A percentile compares a stretch with the other conserved stretches of the same genome.
phyloP scores from a whole-genome alignment of 306 rosid species.

The Dalbergia cochinchinensis region DNA sequence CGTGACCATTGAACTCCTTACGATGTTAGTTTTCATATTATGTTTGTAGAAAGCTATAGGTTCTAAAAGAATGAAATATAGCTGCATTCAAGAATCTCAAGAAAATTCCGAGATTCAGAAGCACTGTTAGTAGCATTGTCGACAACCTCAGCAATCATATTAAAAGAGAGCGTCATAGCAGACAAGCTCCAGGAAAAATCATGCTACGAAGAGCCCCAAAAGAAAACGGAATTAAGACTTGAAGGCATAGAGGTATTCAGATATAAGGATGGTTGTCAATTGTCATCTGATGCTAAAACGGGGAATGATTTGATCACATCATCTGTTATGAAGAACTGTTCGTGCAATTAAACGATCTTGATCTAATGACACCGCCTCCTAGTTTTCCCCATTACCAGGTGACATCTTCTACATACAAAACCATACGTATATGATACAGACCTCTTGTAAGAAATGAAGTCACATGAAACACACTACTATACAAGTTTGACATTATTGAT shows the following conservation, averaged over 20 bases:
- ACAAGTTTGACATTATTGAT: constrained; percentile 57
- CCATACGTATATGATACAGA: constrained; percentile 46
- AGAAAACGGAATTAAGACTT: not conserved
- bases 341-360: constrained; percentile 29
- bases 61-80: too few species aligned
- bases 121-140: too few species aligned
- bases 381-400: constrained; percentile 39
- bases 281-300: constrained; percentile 31
- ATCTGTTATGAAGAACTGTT: not conserved
- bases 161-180: too few species aligned
- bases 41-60: too few species aligned
- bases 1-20: too few species aligned
- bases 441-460: constrained; percentile 38
- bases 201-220: not conserved
- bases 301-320: constrained; percentile 35
- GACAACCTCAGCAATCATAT: too few species aligned
- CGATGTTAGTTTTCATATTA: too few species aligned
- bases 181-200: not conserved
- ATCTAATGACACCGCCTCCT: constrained; percentile 32
- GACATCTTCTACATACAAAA: constrained; percentile 43
- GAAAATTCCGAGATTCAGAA: too few species aligned
- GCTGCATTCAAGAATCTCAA: too few species aligned
- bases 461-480: constrained; percentile 36
- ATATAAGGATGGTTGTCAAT: constrained; percentile 19
- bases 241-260: not conserved